A percentile compares a stretch with the other conserved stretches of the same genome.
phyloP scores from a whole-genome alignment of 306 rosid genomes.

The Quercus mongolica region DNA sequence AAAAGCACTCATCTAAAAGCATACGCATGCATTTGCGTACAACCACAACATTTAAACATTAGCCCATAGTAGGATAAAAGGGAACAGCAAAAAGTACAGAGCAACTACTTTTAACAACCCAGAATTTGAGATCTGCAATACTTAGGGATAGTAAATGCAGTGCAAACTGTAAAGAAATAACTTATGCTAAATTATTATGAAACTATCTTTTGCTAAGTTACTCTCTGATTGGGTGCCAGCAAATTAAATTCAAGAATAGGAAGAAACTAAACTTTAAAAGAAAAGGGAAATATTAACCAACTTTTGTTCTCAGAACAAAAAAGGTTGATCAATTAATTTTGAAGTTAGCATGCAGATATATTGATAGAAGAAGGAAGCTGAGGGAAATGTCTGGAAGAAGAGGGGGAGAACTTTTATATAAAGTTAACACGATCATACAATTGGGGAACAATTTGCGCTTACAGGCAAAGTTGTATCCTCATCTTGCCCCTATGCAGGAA shows the following conservation, averaged over 20 bases:
- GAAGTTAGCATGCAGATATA: not conserved
- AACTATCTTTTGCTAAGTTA: not conserved
- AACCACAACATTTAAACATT: constrained; percentile 4
- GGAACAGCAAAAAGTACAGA: not conserved
- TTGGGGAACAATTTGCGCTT: too few relatives aligned
- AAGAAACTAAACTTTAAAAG: not conserved
- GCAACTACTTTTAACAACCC: not conserved
- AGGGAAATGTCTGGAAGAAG: not conserved
- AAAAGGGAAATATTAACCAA: too few relatives aligned
- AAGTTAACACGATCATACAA: too few relatives aligned
- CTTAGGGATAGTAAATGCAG: not conserved
- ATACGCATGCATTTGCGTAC: not conserved
- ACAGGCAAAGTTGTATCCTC: not conserved
- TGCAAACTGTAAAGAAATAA: not conserved
- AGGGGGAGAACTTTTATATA: too few relatives aligned
- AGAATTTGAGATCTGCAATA: not conserved
- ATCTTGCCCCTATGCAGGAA: not conserved
- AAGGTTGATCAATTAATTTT: not conserved
- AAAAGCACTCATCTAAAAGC: constrained; percentile 10
- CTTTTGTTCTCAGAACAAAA: not conserved
- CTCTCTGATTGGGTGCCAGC: not conserved
- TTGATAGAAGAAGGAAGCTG: not conserved
- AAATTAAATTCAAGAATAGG: not conserved
- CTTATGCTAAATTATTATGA: not conserved
- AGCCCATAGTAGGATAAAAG: constrained; percentile 17